Evolutionary conservation across 176 grass and related monocot genomes (phyloP), one percentile per base, ranked within the genome.

Genomic region (Bolboschoenus planiculmis): DNA sequence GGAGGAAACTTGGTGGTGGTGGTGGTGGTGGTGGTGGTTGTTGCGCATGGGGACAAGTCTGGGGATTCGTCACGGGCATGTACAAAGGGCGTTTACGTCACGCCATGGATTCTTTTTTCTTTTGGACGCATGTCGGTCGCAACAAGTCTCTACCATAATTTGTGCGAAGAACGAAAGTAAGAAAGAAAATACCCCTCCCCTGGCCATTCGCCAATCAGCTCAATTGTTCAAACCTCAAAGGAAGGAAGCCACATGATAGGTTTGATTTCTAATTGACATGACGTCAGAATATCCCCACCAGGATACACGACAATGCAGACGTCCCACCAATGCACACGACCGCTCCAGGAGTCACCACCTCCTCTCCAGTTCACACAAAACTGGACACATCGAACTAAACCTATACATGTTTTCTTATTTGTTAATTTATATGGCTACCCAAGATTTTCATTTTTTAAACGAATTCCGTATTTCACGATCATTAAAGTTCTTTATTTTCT

Each of bases 11-110:
- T 67, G 56, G 7, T 60, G 36, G 15, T 72, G n/a, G n/a, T n/a
- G n/a, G n/a, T n/a, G n/a, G n/a, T n/a, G n/a, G n/a, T n/a, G n/a
- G n/a, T n/a, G n/a, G n/a, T 85, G 75, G 89, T 90, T 47, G 85
- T 85, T 53, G 88, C 72, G 44, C 57, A 94, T 80, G 74, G 92
- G 87, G 21, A 91, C 80, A 44, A 91, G 85, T 35, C 20, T 85
- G 40, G 89, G 48, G 3, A 81, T 81, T 81, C 57, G 18, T 77
- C 89, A 89, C 88, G 39, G 91, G 91, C 56, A 94, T 91, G 48
- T 87, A 78, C 58, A 89, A 81, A 87, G 92, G 89, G 87, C 7
- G 91, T 89, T 88, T 91, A 88, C 83, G 87, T 91, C 92, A 91
- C 87, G 80, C 87, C 89, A 31, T 43, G 55, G 16, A 81, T 58